Base-by-base conservation (phyloP, 2,329 filamentous ascomycete species). In the Cladophialophora bantiana region DNA sequence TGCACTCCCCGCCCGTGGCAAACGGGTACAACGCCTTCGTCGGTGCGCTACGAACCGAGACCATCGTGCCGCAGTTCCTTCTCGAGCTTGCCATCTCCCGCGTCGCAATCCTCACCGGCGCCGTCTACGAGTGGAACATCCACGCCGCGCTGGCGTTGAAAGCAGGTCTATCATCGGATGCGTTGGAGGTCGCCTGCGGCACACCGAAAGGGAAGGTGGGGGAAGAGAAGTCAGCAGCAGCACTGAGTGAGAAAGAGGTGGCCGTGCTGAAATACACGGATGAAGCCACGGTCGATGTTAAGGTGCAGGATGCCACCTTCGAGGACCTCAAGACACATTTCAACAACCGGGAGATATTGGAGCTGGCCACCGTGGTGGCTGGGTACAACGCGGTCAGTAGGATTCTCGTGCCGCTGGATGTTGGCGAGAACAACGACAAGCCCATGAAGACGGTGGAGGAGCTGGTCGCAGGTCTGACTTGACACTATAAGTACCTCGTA, bases 71-170 rank as follows among this genome's bases (percentile, higher is more conserved):
- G 12, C 74, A 77, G 3, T 78, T 75, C 9, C 70, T 93, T 32
- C 87, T 91, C 68, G 93, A 96, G 81, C 82, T 94, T 15, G 90
- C 90, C 65, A 92, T 96, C 71, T 92, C 88, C 72, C 86, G 92
- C 57, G 90, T 96, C 7, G 93, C 93, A 4, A 89, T 90, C 6
- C 85, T 92, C 70, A 96, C 94, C 77, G 77, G 83, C 34, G 93
- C 93, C 0, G 91, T 90, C 85, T 96, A 93, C 78, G 93, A 96
- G 77, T 96, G 92, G 92, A 86, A 82, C 42, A 87, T 91, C 65
- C 93, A 96, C 76, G 89, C 89, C 7, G 91, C 92, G 7, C 82
- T 94, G 13, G 83, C 79, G 0, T 45, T 52, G 15, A 69, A 26
- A 83, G 78, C 60, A 4, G n/a, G 78, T 1, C 1, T 61, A 9